Base-by-base conservation (phyloP, 1,284 basidiomycete species). In the Puccinia horiana region DNA sequence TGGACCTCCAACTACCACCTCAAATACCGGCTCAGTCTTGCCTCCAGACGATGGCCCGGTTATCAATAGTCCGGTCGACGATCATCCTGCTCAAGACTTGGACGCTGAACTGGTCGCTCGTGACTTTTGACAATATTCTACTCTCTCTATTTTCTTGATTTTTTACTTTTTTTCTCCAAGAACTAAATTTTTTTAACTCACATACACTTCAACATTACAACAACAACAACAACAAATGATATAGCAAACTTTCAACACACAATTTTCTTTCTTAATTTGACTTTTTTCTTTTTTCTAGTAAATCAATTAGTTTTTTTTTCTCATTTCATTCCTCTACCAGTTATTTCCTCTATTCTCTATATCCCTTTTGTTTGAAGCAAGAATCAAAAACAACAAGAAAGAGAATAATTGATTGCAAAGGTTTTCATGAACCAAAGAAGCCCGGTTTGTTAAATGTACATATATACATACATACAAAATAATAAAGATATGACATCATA, bases 21-120 rank as follows among this genome's bases (percentile, higher is more conserved):
- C n/a, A 14, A 35, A 35, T 20, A 35, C 32, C n/a, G 35, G 73
- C 70, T 56, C 9, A 26, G 37, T 26, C 18, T 16, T 5, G 3
- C 2, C 52, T 5, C 52, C 29, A 16, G 63, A 26, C 20, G 52
- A 67, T 70, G 63, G 49, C 3, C 26, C 32, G 14, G 26, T 49
- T 18, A 79, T 52, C 18, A 32, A 37, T 20, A 81, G 79, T 40
- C 79, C 79, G 4, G 49, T 81, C 40, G 72, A 81, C 72, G 79
- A 81, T 8, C 61, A 74, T 73, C 79, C 79, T 29, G 70, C 70
- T 4, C 52, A 81, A 37, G 58, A 81, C 58, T 65, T 81, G 47
- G 70, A 81, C 73, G 79, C 79, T 26, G 79, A 81, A 65, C 32
- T 81, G 35, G 79, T 72, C 32, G 78, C 78, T 6, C 69, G 78